A percentile compares a stretch with the other conserved stretches of the same genome.
These are phyloP conservation scores for Neoscytalidium dimidiatum DNA, from an alignment of 2,329 filamentous ascomycete species.

Conservation along the genomic window DNA sequence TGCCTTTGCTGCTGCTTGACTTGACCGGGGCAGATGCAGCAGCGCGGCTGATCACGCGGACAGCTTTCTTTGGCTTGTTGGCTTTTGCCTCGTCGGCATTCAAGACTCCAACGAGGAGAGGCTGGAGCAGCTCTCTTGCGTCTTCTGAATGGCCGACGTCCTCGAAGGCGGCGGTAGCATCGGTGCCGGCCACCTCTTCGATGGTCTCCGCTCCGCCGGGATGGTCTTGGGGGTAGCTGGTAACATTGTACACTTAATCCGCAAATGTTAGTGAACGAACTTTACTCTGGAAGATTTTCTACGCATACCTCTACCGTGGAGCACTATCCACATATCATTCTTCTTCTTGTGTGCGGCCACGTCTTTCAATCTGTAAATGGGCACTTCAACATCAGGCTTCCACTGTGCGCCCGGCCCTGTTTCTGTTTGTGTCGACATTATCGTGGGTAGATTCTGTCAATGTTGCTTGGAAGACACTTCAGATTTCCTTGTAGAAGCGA, in stretches of 20 bases:
- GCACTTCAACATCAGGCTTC: slow-evolving; percentile 22
- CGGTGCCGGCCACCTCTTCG: slow-evolving; percentile 43
- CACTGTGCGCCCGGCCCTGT: slow-evolving; percentile 26
- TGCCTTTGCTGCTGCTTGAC: not conserved
- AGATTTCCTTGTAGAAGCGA: not conserved
- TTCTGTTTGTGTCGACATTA: not conserved
- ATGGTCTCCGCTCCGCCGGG: slow-evolving; percentile 49
- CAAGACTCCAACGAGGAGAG: slow-evolving; percentile 38
- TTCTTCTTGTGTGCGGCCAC: slow-evolving; percentile 53
- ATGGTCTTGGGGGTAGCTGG: slow-evolving; percentile 60
- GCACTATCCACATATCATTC: slow-evolving; percentile 56
- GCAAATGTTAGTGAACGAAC: not conserved
- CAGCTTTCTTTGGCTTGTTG: slow-evolving; percentile 22
- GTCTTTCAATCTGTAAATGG: slow-evolving; percentile 41
- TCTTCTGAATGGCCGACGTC: slow-evolving; percentile 50
- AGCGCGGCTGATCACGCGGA: slow-evolving; percentile 16
- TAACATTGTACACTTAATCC: slow-evolving; percentile 57
- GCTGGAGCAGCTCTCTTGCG: slow-evolving; percentile 43
- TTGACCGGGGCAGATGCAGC: not conserved
- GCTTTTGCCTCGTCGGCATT: slow-evolving; percentile 24
- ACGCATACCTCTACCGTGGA: slow-evolving; percentile 51
- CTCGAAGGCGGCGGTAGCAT: slow-evolving; percentile 47
- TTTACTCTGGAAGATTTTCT: not conserved
- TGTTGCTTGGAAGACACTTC: not conserved
- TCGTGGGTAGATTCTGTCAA: not conserved